A percentile compares a stretch with the other conserved stretches of the same genome.
Conservation (phyloP, 805 yeast species). For the Pichia manshurica region DNA sequence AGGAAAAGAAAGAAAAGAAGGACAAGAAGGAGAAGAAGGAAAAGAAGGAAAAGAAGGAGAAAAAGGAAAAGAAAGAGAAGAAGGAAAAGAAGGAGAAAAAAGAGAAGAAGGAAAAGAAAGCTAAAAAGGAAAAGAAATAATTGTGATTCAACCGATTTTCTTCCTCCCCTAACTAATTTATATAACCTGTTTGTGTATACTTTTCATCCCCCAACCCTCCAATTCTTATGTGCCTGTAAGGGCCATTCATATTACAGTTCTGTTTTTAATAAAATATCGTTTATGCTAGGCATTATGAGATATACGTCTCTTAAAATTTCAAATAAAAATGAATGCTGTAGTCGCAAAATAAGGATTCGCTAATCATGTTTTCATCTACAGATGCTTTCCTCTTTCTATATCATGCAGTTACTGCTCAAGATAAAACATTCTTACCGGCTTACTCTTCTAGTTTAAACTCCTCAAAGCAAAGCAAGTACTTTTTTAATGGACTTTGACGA, state of each 20-base stretch:
- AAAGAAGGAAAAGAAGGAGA: constrained; percentile 28
- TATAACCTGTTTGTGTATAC: constrained; percentile 4
- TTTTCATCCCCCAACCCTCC: background rate
- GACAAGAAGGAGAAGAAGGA: constrained; percentile 31
- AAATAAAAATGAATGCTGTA: too few species aligned
- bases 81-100: constrained; percentile 14
- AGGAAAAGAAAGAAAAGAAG: constrained; percentile 25
- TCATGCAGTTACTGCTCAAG: too few species aligned
- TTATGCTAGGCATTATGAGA: background rate
- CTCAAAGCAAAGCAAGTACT: too few species aligned
- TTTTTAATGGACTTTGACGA: constrained; percentile 1
- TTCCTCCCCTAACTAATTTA: background rate
- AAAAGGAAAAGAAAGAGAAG: constrained; percentile 21
- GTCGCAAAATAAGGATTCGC: too few species aligned
- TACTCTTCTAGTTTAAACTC: too few species aligned
- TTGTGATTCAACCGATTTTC: background rate
- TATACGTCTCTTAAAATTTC: too few species aligned
- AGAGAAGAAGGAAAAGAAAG: constrained; percentile 25
- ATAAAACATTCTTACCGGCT: too few species aligned
- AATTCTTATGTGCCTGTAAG: background rate
- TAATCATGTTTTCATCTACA: too few species aligned
- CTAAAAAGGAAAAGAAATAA: constrained; percentile 18
- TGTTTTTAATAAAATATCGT: constrained; percentile 9
- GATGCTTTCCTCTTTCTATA: too few species aligned
- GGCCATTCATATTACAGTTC: constrained; percentile 1